A percentile compares a stretch with the other conserved stretches of the same genome.
Conservation (phyloP, 2,329 filamentous ascomycete genomes). For the Myriosclerotinia scirpicola region DNA sequence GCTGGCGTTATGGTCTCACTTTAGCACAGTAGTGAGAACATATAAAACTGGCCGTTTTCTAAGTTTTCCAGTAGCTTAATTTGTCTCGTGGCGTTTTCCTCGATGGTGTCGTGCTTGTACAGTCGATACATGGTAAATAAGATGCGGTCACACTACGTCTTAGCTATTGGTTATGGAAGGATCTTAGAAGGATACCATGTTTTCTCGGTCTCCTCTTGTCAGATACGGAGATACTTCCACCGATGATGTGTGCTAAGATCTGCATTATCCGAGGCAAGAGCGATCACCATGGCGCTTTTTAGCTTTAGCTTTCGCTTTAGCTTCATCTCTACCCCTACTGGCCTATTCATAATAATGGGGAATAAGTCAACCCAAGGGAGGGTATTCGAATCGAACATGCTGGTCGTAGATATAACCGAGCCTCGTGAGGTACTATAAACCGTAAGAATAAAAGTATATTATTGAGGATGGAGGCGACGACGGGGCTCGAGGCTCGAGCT, state of each 20-base stretch:
- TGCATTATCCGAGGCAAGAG: slow-evolving; percentile 37
- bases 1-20: slow-evolving; percentile 22
- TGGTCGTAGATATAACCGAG: slow-evolving; percentile 30
- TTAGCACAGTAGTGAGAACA: slow-evolving; percentile 6
- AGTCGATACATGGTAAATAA: slow-evolving; percentile 1
- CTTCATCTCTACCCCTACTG: slow-evolving; percentile 29
- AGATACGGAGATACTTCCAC: slow-evolving; percentile 30
- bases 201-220: slow-evolving; percentile 29
- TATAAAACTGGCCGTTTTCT: not conserved
- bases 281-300: slow-evolving; percentile 39
- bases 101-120: not conserved
- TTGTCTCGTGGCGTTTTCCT: not conserved
- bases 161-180: slow-evolving; percentile 17
- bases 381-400: slow-evolving; percentile 34
- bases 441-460: not conserved
- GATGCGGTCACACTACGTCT: slow-evolving; percentile 18
- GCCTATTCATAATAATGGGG: slow-evolving; percentile 27
- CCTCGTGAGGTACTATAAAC: not conserved
- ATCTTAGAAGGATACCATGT: slow-evolving; percentile 22
- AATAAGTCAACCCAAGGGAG: slow-evolving; percentile 30
- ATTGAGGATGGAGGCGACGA: not conserved
- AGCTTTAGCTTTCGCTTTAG: slow-evolving; percentile 30
- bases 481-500: not conserved
- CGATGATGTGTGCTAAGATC: slow-evolving; percentile 28
- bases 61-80: not conserved